Evolutionary conservation across 2,329 filamentous ascomycete species (phyloP).

Genomic region (Fusarium denticulatum): DNA sequence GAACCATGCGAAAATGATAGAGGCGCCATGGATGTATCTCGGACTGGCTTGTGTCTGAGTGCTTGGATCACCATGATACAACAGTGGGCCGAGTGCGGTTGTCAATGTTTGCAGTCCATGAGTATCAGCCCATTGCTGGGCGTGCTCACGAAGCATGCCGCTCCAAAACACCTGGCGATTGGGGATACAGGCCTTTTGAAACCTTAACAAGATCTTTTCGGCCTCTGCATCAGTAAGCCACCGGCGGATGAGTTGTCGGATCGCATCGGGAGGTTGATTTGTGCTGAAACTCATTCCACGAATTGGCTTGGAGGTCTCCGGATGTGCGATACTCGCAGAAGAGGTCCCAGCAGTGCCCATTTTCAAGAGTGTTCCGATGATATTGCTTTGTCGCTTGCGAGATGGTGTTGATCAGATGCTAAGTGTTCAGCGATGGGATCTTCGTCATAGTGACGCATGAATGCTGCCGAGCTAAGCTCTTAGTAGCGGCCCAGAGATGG

Average conservation of each 20-base stretch:
- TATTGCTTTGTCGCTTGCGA: fast-evolving
- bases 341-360: fast-evolving
- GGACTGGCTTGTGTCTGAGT: not conserved
- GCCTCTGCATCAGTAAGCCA: not conserved
- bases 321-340: not conserved
- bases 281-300: not conserved
- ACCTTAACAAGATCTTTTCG: fast-evolving
- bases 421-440: fast-evolving
- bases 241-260: not conserved
- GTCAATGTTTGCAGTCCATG: slow-evolving; percentile 25
- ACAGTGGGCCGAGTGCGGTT: slow-evolving; percentile 27
- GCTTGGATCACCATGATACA: not conserved
- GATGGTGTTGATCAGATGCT: fast-evolving
- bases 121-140: slow-evolving; percentile 28
- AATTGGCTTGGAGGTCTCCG: not conserved
- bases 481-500: not conserved
- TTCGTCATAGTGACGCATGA: not conserved
- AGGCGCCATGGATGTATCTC: slow-evolving; percentile 33
- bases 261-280: not conserved
- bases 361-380: not conserved
- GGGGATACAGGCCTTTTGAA: not conserved
- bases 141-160: slow-evolving; percentile 17
- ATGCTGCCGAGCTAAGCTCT: too few relatives aligned
- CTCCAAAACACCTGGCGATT: slow-evolving; percentile 34
- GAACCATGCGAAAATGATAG: slow-evolving; percentile 28